A percentile compares a stretch with the other conserved stretches of the same genome.
Conservation (phyloP, 1,284 basidiomycete genomes). For the Fereydounia khargensis region DNA sequence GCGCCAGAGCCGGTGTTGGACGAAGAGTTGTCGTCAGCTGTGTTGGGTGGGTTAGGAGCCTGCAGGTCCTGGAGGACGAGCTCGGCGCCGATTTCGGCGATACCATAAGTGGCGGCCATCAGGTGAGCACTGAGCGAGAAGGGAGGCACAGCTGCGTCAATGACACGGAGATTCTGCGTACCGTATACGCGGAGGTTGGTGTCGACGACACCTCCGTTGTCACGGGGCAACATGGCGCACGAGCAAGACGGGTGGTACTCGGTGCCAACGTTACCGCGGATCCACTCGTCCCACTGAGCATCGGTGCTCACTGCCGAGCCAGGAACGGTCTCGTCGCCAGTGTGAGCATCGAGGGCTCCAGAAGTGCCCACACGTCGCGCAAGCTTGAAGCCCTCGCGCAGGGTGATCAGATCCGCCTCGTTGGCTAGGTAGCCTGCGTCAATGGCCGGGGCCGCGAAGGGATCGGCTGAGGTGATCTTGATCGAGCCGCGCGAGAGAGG, state of each 20-base stretch:
- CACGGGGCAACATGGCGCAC: constrained; percentile 41
- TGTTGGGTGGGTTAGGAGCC: neutral
- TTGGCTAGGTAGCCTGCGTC: constrained; percentile 65
- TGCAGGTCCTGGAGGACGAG: constrained; percentile 17
- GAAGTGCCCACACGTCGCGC: constrained; percentile 60
- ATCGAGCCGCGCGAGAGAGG: constrained; percentile 63
- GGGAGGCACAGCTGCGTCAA: constrained; percentile 48
- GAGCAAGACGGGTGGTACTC: constrained; percentile 62
- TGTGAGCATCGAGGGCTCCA: constrained; percentile 16
- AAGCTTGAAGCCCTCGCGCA: constrained; percentile 66
- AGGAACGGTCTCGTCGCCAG: constrained; percentile 17
- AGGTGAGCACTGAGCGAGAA: constrained; percentile 59
- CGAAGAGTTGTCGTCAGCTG: too few species aligned
- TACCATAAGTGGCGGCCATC: constrained; percentile 67
- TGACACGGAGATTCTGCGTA: constrained; percentile 38
- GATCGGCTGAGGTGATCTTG: constrained; percentile 63
- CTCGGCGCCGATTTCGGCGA: constrained; percentile 48
- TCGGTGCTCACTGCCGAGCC: constrained; percentile 55
- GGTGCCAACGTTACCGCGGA: constrained; percentile 56
- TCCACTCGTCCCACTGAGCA: constrained; percentile 62
- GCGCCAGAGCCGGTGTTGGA: too few species aligned
- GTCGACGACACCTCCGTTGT: constrained; percentile 48
- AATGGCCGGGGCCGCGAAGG: constrained; percentile 65
- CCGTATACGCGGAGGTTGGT: constrained; percentile 42
- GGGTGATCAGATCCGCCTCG: constrained; percentile 62